Conservation (phyloP, 179 eudicot species). For the Nepenthes alata region DNA sequence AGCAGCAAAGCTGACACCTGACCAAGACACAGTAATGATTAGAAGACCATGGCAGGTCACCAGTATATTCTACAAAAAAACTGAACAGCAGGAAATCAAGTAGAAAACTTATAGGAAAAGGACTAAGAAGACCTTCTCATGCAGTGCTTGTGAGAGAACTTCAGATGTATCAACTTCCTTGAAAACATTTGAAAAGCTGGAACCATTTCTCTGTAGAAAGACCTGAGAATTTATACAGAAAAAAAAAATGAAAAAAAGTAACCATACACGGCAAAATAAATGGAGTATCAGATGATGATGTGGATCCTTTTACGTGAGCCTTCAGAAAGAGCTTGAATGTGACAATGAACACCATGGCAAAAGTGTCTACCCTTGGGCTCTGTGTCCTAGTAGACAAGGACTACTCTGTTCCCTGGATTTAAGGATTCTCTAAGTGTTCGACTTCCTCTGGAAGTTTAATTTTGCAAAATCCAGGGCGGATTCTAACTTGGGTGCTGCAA, state of each 20-base stretch:
- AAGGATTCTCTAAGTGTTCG: too few relatives aligned
- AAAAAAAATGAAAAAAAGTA: background rate
- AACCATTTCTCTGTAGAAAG: constrained; percentile 24
- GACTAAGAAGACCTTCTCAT: constrained; percentile 58
- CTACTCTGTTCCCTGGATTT: too few relatives aligned
- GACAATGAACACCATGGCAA: too few relatives aligned
- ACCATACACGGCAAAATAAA: background rate
- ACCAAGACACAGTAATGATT: constrained; percentile 8
- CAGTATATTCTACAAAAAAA: background rate
- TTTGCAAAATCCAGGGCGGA: too few relatives aligned
- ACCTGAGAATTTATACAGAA: background rate
- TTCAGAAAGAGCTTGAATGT: too few relatives aligned
- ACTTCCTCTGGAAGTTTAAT: too few relatives aligned
- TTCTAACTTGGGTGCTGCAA: too few relatives aligned
- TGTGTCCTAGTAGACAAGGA: too few relatives aligned
- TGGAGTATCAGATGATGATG: background rate
- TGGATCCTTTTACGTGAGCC: too few relatives aligned
- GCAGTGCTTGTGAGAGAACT: constrained; percentile 72
- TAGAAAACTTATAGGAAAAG: constrained; percentile 5
- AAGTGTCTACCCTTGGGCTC: too few relatives aligned
- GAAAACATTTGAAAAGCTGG: constrained; percentile 17
- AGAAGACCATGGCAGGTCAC: background rate
- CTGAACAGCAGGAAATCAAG: background rate
- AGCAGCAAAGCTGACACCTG: constrained; percentile 84
- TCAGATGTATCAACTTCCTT: constrained; percentile 44